These are phyloP conservation scores for Allomyces macrogynus DNA, from an alignment of 192 early-diverging fungal species.

Conservation along the genomic window DNA sequence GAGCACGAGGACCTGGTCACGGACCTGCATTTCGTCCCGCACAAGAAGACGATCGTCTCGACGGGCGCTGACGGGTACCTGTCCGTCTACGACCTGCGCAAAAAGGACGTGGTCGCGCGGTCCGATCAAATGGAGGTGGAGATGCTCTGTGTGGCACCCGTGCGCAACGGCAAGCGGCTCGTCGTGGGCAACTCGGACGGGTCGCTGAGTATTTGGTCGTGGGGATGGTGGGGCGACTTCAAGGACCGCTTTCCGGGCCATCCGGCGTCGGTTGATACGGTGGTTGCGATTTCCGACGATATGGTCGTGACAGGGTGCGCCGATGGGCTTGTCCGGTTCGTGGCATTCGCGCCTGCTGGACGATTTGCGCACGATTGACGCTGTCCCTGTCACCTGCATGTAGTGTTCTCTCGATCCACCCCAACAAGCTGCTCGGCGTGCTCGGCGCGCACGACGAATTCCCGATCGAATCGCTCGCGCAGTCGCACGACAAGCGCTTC, in stretches of 20 bases:
- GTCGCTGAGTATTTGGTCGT: slow-evolving; percentile 66
- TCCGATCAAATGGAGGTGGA: slow-evolving; percentile 94
- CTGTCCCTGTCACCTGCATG: not conserved
- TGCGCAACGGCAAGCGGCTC: slow-evolving; percentile 56
- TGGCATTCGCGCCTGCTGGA: not conserved
- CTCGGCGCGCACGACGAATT: slow-evolving; percentile 75
- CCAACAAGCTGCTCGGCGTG: slow-evolving; percentile 76
- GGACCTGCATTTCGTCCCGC: slow-evolving; percentile 47
- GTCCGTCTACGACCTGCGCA: slow-evolving; percentile 78
- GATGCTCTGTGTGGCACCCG: slow-evolving; percentile 48
- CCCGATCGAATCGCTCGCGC: slow-evolving; percentile 64
- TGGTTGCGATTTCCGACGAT: slow-evolving; percentile 65
- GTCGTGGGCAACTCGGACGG: slow-evolving; percentile 84
- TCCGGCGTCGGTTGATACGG: slow-evolving; percentile 69
- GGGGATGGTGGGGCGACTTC: slow-evolving; percentile 79
- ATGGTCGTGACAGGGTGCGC: slow-evolving; percentile 72
- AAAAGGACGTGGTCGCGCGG: slow-evolving; percentile 57
- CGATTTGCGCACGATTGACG: not conserved
- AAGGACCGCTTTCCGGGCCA: slow-evolving; percentile 90
- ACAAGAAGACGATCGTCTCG: slow-evolving; percentile 59
- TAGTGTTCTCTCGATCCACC: slow-evolving; percentile 64
- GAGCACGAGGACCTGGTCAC: slow-evolving; percentile 89
- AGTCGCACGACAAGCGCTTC: slow-evolving; percentile 49
- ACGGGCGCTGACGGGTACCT: slow-evolving; percentile 78
- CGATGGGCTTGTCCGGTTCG: slow-evolving; percentile 66